Evolutionary conservation across 2,329 filamentous ascomycete species (phyloP).

Genomic region (Tothia fuscella): DNA sequence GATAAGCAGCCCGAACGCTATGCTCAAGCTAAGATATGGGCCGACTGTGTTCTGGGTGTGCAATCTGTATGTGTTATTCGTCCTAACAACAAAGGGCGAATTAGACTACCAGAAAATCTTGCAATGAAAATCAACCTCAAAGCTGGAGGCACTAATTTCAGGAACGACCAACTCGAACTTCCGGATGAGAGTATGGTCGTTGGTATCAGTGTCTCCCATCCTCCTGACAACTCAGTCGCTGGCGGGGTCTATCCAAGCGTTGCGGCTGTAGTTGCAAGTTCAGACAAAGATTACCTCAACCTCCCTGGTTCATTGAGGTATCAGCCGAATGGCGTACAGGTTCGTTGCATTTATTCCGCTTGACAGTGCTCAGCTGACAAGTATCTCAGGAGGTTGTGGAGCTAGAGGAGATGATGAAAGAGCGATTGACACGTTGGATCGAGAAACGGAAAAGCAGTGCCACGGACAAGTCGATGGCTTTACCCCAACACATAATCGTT

Average conservation of each 20-base stretch:
- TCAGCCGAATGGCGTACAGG: not conserved
- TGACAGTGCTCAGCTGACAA: not conserved
- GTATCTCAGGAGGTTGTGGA: not conserved
- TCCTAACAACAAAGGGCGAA: not conserved
- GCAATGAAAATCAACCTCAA: not conserved
- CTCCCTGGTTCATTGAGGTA: not conserved
- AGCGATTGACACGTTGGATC: too few relatives aligned
- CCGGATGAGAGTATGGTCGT: not conserved
- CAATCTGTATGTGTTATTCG: not conserved
- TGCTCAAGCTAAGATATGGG: not conserved
- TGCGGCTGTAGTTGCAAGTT: not conserved
- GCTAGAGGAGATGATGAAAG: not conserved
- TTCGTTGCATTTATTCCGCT: not conserved
- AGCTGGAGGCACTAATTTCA: not conserved
- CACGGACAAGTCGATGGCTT: not conserved
- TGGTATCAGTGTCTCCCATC: slow-evolving; percentile 1
- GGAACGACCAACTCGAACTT: not conserved
- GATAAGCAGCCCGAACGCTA: not conserved
- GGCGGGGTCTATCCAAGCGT: not conserved
- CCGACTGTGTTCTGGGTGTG: not conserved
- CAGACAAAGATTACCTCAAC: not conserved
- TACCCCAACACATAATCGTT: not conserved
- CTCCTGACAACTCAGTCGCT: not conserved
- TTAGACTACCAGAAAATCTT: not conserved
- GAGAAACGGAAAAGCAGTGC: not conserved